Percentiles rank a stretch among this genome's conserved stretches.
These are phyloP conservation scores for Dalbergia cochinchinensis DNA, from an alignment of 306 rosid genomes.

Conservation along the genomic window DNA sequence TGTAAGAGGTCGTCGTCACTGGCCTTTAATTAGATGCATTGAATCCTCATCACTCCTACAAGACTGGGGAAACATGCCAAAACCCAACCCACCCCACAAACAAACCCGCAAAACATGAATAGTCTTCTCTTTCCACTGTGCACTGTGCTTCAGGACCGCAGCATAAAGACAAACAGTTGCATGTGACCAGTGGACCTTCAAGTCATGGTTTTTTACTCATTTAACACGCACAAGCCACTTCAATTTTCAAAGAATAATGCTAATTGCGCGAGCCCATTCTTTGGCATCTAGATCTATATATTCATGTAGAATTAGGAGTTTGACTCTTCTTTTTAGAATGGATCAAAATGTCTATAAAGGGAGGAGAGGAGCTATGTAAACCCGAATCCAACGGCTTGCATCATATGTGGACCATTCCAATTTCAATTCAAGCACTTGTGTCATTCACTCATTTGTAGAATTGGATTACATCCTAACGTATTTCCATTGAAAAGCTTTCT, in stretches of 20 bases:
- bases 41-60: constrained; percentile 19
- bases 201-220: not conserved
- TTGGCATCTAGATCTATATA: not conserved
- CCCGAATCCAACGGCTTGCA: too few species aligned
- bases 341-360: not conserved
- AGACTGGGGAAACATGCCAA: too few species aligned
- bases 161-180: not conserved
- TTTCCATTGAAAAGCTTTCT: constrained; percentile 17
- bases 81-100: too few species aligned
- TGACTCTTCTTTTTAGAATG: constrained; percentile 9
- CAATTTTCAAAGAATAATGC: constrained; percentile 25
- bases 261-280: not conserved
- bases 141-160: not conserved
- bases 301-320: not conserved
- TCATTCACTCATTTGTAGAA: not conserved
- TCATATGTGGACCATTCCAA: not conserved
- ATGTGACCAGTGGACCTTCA: constrained; percentile 30
- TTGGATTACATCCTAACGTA: not conserved
- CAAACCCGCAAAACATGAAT: too few species aligned
- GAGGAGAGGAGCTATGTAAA: not conserved
- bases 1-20: not conserved
- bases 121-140: not conserved
- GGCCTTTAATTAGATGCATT: not conserved
- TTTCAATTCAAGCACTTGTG: not conserved
- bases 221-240: constrained; percentile 32